A percentile compares a stretch with the other conserved stretches of the same genome.
Conservation (phyloP, 768 basidiomycete genomes). For the Thelephora ganbajun region DNA sequence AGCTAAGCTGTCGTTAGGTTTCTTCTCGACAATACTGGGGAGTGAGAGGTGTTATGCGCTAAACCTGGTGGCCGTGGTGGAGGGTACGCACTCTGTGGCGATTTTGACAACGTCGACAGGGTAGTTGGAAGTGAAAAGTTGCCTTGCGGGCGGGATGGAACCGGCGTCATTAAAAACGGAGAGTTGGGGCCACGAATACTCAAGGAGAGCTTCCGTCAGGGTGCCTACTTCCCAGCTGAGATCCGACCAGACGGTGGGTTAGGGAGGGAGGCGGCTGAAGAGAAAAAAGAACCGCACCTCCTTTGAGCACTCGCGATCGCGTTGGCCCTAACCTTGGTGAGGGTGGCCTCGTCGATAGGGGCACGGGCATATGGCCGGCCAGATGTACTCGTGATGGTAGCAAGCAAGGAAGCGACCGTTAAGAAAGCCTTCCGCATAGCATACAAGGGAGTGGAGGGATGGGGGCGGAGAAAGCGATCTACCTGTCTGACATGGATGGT, state of each 20-base stretch:
- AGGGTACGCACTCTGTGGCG: slow-evolving; percentile 20
- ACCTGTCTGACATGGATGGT: not conserved
- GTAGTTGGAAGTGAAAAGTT: slow-evolving; percentile 15
- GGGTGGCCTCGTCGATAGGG: slow-evolving; percentile 14
- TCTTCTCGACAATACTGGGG: slow-evolving; percentile 23
- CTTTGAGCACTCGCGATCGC: slow-evolving; percentile 14
- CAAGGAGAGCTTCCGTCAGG: slow-evolving; percentile 41
- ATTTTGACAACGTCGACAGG: slow-evolving; percentile 29
- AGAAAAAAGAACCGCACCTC: slow-evolving; percentile 9
- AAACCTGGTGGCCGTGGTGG: not conserved
- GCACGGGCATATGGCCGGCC: slow-evolving; percentile 3
- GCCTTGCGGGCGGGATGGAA: slow-evolving; percentile 26
- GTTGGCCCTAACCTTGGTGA: slow-evolving; percentile 15
- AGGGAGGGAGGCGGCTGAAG: not conserved
- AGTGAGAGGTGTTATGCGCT: not conserved
- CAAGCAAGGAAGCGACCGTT: slow-evolving; percentile 2
- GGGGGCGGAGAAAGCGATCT: not conserved
- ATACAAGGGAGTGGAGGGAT: not conserved
- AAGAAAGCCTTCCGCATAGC: not conserved
- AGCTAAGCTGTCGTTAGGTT: slow-evolving; percentile 22
- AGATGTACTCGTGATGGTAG: not conserved
- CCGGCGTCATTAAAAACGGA: slow-evolving; percentile 31
- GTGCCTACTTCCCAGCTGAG: slow-evolving; percentile 48
- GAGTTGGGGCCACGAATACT: slow-evolving; percentile 32
- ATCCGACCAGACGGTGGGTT: not conserved